Conservation (phyloP, 352 stramenopile species). For the Globisporangium ultimum region DNA sequence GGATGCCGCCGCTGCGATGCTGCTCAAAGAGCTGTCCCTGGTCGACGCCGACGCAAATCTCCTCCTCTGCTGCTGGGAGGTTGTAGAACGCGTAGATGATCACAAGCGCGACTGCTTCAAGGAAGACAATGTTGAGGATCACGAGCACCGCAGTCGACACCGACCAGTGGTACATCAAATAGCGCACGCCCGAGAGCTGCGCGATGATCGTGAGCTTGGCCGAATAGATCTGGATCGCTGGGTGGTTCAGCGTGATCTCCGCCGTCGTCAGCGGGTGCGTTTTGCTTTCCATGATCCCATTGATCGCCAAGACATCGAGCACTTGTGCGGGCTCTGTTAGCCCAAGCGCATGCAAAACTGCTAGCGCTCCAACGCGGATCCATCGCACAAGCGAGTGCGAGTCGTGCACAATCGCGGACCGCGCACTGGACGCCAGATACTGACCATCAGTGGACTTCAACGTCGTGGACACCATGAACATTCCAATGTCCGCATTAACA, state of each 20-base stretch:
- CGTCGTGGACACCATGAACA: slow-evolving; percentile 74
- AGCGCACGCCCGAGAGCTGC: slow-evolving; percentile 74
- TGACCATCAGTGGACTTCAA: slow-evolving; percentile 28
- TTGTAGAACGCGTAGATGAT: slow-evolving; percentile 69
- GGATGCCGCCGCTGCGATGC: slow-evolving; percentile 23
- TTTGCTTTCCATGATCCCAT: slow-evolving; percentile 60
- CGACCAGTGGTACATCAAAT: slow-evolving; percentile 87
- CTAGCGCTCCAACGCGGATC: slow-evolving; percentile 37
- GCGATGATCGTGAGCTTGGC: slow-evolving; percentile 80
- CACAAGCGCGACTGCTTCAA: slow-evolving; percentile 59
- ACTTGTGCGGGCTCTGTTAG: slow-evolving; percentile 57
- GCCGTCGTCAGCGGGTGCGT: slow-evolving; percentile 49
- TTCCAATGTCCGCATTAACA: slow-evolving; percentile 60
- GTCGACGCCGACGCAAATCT: slow-evolving; percentile 17
- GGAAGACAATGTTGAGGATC: slow-evolving; percentile 77
- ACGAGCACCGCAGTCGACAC: slow-evolving; percentile 63
- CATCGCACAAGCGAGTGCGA: slow-evolving; percentile 57
- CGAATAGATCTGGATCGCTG: slow-evolving; percentile 63
- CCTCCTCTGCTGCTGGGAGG: slow-evolving; percentile 27
- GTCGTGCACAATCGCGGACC: slow-evolving; percentile 58
- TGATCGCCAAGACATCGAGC: slow-evolving; percentile 53
- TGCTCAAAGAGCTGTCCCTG: slow-evolving; percentile 22
- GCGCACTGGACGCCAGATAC: slow-evolving; percentile 43
- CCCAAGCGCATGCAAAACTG: slow-evolving; percentile 51
- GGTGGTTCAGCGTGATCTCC: slow-evolving; percentile 59